Evolutionary conservation across 2,329 filamentous ascomycete species (phyloP).

Genomic region (Ophiocordyceps camponoti-saundersi): DNA sequence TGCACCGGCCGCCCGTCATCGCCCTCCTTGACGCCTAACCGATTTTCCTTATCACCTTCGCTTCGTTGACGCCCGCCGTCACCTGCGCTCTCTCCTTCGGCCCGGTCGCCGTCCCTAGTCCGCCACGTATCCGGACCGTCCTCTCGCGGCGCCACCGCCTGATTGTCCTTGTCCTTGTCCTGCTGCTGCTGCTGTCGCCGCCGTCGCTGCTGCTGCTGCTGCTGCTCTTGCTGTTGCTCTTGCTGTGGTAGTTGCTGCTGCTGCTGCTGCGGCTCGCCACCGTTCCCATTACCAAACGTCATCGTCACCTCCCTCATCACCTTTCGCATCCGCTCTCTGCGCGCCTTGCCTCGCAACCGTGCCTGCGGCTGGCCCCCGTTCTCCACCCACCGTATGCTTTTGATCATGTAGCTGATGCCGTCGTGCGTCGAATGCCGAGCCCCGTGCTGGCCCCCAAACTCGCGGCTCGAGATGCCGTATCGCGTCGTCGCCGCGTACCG

Average conservation of each 20-base stretch:
- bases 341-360: slow-evolving; percentile 35
- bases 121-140: too few species aligned
- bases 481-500: slow-evolving; percentile 60
- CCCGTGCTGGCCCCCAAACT: slow-evolving; percentile 45
- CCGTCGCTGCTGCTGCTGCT: slow-evolving; percentile 15
- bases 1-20: background rate
- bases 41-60: slow-evolving; percentile 29
- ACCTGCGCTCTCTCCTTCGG: background rate
- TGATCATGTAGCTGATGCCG: slow-evolving; percentile 77
- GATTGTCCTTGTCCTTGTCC: too few species aligned
- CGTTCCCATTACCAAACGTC: slow-evolving; percentile 14
- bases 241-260: slow-evolving; percentile 12
- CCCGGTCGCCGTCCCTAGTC: slow-evolving; percentile 1
- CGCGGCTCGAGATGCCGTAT: slow-evolving; percentile 67
- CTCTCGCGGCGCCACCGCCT: too few species aligned
- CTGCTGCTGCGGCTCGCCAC: slow-evolving; percentile 6
- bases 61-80: slow-evolving; percentile 2
- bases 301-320: slow-evolving; percentile 34
- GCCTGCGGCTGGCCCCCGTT: slow-evolving; percentile 47
- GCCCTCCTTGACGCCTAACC: slow-evolving; percentile 3
- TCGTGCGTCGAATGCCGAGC: slow-evolving; percentile 44
- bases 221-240: slow-evolving; percentile 13
- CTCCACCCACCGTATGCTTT: slow-evolving; percentile 69
- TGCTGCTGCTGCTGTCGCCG: too few species aligned
- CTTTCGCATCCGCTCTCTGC: slow-evolving; percentile 38